Conservation (phyloP, 2,329 filamentous ascomycete genomes). For the Nemania sp. region DNA sequence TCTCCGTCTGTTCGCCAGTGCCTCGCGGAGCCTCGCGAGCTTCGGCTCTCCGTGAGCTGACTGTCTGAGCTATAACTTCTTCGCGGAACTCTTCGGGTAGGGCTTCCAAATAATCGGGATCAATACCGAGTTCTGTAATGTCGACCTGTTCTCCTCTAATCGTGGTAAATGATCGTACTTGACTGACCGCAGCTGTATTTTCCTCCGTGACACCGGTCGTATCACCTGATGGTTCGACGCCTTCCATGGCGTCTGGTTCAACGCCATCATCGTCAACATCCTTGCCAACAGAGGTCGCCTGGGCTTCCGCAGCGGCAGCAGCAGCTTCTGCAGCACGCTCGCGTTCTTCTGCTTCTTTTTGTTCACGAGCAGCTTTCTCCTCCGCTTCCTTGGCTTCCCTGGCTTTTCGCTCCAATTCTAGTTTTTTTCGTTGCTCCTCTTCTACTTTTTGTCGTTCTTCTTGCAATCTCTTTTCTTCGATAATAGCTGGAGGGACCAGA, state of each 20-base stretch:
- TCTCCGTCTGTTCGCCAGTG: slow-evolving; percentile 77
- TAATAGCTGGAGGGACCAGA: slow-evolving; percentile 82
- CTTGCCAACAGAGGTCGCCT: slow-evolving; percentile 53
- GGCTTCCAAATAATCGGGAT: slow-evolving; percentile 92
- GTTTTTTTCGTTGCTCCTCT: slow-evolving; percentile 65
- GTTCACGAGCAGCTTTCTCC: slow-evolving; percentile 67
- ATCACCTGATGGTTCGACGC: slow-evolving; percentile 42
- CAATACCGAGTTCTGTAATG: slow-evolving; percentile 92
- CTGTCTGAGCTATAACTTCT: slow-evolving; percentile 90
- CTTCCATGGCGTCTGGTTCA: slow-evolving; percentile 42
- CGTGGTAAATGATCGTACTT: slow-evolving; percentile 74
- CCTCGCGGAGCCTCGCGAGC: slow-evolving; percentile 69
- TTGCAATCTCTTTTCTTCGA: slow-evolving; percentile 72
- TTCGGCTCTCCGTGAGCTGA: slow-evolving; percentile 80
- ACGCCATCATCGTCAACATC: slow-evolving; percentile 44
- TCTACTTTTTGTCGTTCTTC: slow-evolving; percentile 58
- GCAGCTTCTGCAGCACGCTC: slow-evolving; percentile 66
- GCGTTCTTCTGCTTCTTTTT: slow-evolving; percentile 71
- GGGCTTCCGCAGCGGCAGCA: slow-evolving; percentile 53
- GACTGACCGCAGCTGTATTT: slow-evolving; percentile 50
- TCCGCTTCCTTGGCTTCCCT: slow-evolving; percentile 74
- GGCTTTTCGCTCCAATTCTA: slow-evolving; percentile 66
- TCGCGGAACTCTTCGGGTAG: slow-evolving; percentile 95
- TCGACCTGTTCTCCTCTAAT: slow-evolving; percentile 88
- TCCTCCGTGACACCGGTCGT: slow-evolving; percentile 42